A percentile compares a stretch with the other conserved stretches of the same genome.
phyloP scores from a whole-genome alignment of 1,139 yeast genomes.

The Saccharomyces pastorianus region DNA sequence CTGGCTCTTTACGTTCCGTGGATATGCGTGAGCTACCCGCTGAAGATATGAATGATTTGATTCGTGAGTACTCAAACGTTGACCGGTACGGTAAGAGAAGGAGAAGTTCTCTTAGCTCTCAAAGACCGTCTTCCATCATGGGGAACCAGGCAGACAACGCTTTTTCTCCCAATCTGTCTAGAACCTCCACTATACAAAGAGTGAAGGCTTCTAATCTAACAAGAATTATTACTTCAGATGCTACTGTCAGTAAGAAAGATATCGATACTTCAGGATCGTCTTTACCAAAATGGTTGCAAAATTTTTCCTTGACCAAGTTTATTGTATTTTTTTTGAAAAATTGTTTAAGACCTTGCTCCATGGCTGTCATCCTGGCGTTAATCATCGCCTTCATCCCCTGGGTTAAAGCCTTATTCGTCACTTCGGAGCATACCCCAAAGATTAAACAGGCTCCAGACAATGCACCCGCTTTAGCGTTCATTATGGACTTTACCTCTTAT shows the following conservation, averaged over 20 bases:
- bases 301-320: slow-evolving; percentile 9
- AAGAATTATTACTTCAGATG: slow-evolving; percentile 20
- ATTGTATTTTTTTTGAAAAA: slow-evolving; percentile 37
- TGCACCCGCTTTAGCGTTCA: slow-evolving; percentile 71
- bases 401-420: slow-evolving; percentile 61
- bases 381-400: slow-evolving; percentile 75
- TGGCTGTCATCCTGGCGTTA: slow-evolving; percentile 49
- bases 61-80: slow-evolving; percentile 52
- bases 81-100: slow-evolving; percentile 27
- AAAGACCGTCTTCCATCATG: slow-evolving; percentile 1
- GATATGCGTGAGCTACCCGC: slow-evolving; percentile 5
- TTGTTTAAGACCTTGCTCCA: slow-evolving; percentile 54
- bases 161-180: neutral
- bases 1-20: slow-evolving; percentile 6
- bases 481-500: slow-evolving; percentile 72
- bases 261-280: slow-evolving; percentile 9
- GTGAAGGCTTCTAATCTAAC: slow-evolving; percentile 9
- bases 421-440: slow-evolving; percentile 22
- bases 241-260: slow-evolving; percentile 12
- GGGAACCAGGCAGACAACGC: neutral
- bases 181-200: slow-evolving; percentile 2
- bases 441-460: slow-evolving; percentile 67
- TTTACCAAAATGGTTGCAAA: slow-evolving; percentile 6
- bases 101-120: slow-evolving; percentile 12
- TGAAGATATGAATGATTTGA: slow-evolving; percentile 44